Base-by-base conservation (phyloP, 1,284 basidiomycete species). In the Sporisorium exsertum region DNA sequence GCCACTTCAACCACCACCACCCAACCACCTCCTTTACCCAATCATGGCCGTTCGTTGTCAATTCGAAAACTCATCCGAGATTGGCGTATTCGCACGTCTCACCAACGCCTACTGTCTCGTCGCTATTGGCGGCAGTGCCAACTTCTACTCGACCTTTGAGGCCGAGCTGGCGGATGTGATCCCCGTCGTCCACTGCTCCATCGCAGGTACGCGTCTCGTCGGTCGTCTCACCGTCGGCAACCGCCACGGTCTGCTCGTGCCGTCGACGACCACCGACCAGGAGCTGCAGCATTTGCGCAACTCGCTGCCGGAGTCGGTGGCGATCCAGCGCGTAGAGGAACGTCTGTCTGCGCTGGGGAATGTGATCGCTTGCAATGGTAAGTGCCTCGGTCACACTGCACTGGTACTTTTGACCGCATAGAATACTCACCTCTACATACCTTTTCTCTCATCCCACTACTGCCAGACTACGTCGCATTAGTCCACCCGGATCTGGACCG, bases 81-180 rank as follows among this genome's bases (percentile, higher is more conserved):
- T 98, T 80, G 94, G 95, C 84, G 94, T 96, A 40, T 80, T 84
- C 64, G 77, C 77, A 7, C 70, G 97, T 94, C 88, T 90, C 95
- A 98, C 96, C 83, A 98, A 99, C 89, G 87, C 88, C 85, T 89
- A 79, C 69, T 85, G 81, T 58, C 80, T 85, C 20, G 82, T 91
- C 80, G 94, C 94, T 64, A 91, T 97, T 81, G 93, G 94, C 84
- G 96, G 95, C 82, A 95, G 94, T 86, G 92, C 94, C 81, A 99
- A 99, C 88, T 99, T 99, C 85, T 97, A 97, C 89, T 96, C 94
- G 18, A 92, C 93, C 33, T 99, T 98, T 85, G 95, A 99, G 88
- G 91, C 92, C 79, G 95, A 98, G 86, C 91, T 98, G 43, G 91
- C 91, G 69, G 96, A 97, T 85, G 91, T 97, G 63, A 90, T 98